Conservation (phyloP, 768 basidiomycete genomes). For the Boletus pseudo-olivaceus region DNA sequence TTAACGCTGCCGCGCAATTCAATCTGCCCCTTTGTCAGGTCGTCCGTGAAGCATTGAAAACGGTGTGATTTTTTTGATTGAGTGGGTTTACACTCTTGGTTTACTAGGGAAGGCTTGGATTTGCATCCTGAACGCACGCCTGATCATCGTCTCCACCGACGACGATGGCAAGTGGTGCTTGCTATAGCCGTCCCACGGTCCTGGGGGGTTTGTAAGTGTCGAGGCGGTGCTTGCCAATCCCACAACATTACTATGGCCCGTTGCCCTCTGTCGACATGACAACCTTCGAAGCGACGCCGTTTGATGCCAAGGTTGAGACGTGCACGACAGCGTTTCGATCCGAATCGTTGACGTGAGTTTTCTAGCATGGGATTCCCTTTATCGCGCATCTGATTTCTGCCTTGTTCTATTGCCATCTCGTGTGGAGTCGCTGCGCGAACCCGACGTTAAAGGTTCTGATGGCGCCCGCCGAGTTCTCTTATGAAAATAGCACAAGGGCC, state of each 20-base stretch:
- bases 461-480: neutral
- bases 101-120: neutral
- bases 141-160: neutral
- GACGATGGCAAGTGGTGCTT: neutral
- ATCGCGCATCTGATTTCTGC: no score
- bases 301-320: neutral
- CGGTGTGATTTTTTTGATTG: neutral
- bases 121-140: neutral
- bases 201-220: neutral
- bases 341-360: no score
- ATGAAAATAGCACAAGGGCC: neutral
- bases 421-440: no score
- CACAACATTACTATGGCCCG: neutral
- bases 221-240: neutral
- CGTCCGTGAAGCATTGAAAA: neutral
- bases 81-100: neutral
- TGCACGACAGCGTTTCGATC: neutral
- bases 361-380: no score
- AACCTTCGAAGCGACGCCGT: neutral
- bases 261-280: neutral
- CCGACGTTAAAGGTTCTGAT: neutral
- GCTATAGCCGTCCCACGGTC: neutral
- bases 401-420: no score
- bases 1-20: constrained; percentile 1
- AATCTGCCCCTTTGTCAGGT: neutral